Base-by-base conservation (phyloP, 225 moss, liverwort and hornwort species). In the Polytrichum formosum region DNA sequence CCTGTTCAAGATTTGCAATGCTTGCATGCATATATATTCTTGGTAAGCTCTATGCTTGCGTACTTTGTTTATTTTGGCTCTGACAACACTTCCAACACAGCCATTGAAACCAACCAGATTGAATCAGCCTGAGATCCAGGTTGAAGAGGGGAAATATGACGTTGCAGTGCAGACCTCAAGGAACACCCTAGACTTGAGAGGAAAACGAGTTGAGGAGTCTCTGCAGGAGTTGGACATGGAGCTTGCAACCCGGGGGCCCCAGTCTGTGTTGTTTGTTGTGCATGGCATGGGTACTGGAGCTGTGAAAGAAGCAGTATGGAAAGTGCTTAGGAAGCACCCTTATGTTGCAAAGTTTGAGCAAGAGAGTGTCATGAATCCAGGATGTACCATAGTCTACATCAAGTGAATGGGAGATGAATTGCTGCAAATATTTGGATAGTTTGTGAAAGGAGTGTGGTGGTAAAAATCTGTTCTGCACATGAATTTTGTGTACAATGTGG, bases 201-300 rank as follows among this genome's bases (percentile, higher is more conserved):
- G 98, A 53, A 87, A 72, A 68, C 90, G 90, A 74, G 94, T 99
- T 6, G 91, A 94, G 28, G 90, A 90, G 74, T 84, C 98, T 5
- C 73, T 92, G 74, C 89, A 77, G 69, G 98, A 94, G 88, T 71
- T 99, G 67, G 88, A 83, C 55, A 69, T 85, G 65, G 75, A 82
- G 30, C 73, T 99, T 66, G 92, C 88, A 54, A 89, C 86, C 66
- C 88, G 84, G 80, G 74, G 82, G 20, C 91, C 90, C 6, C 66
- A 59, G 64, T 93, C 92, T 0, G 91, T 94, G 65, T 54, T 99
- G 64, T 99, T 99, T 74, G 76, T 99, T 53, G 85, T 99, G 65
- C 98, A 99, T 66, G 98, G 98, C 28, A 82, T 93, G 72, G 98
- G 98, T 60, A 94, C 98, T 35, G 98, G 98, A 55, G 94, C 91